These are phyloP conservation scores for Juglanconis juglandina DNA, from an alignment of 2,329 filamentous ascomycete species.

Conservation along the genomic window DNA sequence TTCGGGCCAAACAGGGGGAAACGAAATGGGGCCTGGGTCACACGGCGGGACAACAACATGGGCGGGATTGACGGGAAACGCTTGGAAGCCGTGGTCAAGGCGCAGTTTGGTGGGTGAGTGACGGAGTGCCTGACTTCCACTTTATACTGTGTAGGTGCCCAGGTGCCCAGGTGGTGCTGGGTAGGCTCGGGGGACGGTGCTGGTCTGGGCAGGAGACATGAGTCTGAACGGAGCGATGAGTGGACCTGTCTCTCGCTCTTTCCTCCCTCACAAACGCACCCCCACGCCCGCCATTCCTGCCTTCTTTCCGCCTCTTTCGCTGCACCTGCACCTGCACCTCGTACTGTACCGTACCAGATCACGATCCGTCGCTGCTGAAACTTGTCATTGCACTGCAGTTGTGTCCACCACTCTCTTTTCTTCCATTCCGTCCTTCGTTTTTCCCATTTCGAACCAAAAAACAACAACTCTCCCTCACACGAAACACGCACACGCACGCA, in stretches of 20 bases:
- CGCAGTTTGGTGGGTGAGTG: not conserved
- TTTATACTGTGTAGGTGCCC: no score
- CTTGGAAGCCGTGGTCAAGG: not conserved
- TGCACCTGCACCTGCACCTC: not conserved
- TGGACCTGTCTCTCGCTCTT: not conserved
- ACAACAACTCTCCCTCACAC: not conserved
- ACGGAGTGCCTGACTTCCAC: not conserved
- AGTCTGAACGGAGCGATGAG: not conserved
- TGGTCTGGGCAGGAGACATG: not conserved
- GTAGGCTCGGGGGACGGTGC: no score
- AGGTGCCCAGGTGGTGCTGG: no score
- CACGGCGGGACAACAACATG: not conserved
- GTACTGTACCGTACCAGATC: no score
- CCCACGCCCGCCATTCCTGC: slow-evolving; percentile 2
- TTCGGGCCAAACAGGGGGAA: slow-evolving; percentile 5
- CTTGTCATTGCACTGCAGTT: not conserved
- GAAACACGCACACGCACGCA: not conserved
- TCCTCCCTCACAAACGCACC: slow-evolving; percentile 14
- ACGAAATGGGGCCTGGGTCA: not conserved
- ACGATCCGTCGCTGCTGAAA: not conserved
- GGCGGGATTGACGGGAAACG: not conserved
- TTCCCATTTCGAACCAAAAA: not conserved
- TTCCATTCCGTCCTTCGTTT: not conserved
- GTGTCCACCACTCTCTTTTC: not conserved
- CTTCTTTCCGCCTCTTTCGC: not conserved